Conservation (phyloP, 495 filamentous ascomycete species). For the Talaromyces wortmannii region DNA sequence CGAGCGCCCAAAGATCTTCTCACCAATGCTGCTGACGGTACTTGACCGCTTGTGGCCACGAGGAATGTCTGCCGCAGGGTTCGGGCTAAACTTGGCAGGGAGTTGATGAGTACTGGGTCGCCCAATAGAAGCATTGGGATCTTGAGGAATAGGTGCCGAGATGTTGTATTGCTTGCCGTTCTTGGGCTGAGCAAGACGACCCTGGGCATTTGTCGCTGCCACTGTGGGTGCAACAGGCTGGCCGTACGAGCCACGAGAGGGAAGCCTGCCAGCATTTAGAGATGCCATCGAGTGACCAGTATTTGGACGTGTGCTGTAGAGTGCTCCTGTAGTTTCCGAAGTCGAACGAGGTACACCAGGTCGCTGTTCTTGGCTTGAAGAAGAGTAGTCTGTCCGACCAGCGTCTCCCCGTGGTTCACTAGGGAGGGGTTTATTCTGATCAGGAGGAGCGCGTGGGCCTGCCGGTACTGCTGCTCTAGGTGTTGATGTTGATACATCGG, state of each 20-base stretch:
- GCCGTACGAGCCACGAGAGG: constrained; percentile 80
- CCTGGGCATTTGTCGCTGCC: constrained; percentile 85
- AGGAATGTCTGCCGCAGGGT: constrained; percentile 35
- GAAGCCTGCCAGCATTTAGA: constrained; percentile 54
- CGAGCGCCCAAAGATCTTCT: constrained; percentile 73
- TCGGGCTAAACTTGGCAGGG: constrained; percentile 35
- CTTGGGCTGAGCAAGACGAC: constrained; percentile 80
- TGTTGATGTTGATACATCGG: constrained; percentile 5
- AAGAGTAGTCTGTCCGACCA: neutral
- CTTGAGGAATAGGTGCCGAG: constrained; percentile 60
- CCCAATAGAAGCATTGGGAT: constrained; percentile 36
- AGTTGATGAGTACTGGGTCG: constrained; percentile 53
- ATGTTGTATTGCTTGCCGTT: constrained; percentile 68
- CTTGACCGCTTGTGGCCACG: constrained; percentile 89
- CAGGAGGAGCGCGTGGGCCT: neutral
- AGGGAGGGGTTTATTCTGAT: constrained; percentile 5
- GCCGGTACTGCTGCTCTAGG: neutral
- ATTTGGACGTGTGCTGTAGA: constrained; percentile 56
- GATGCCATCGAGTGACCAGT: constrained; percentile 81
- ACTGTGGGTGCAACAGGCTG: constrained; percentile 83
- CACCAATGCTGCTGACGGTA: constrained; percentile 74
- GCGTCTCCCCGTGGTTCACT: constrained; percentile 1
- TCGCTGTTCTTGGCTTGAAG: constrained; percentile 1
- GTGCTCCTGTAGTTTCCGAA: constrained; percentile 47
- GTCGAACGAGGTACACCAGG: constrained; percentile 45